These are phyloP conservation scores for Yamadazyma epiphylla DNA, from an alignment of 1,139 yeast species.

Conservation along the genomic window DNA sequence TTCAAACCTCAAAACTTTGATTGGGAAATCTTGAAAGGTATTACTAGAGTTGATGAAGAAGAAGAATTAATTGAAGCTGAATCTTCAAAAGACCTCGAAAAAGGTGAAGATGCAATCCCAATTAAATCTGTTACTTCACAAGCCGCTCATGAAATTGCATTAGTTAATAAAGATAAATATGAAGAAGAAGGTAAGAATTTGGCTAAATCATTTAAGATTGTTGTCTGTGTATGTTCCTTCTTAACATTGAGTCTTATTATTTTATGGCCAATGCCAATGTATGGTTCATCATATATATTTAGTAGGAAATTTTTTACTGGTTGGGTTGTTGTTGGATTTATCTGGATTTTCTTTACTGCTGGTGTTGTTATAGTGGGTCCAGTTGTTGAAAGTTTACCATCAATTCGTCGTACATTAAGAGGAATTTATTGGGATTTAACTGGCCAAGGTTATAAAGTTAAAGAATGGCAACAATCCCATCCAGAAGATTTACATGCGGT, in stretches of 20 bases:
- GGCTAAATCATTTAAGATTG: constrained; percentile 49
- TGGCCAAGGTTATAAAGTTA: constrained; percentile 68
- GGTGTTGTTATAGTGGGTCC: constrained; percentile 60
- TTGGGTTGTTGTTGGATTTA: constrained; percentile 72
- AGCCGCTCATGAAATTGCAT: constrained; percentile 44
- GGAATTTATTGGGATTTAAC: constrained; percentile 82
- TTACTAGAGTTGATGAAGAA: constrained; percentile 60
- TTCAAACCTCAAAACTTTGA: constrained; percentile 73
- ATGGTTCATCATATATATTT: constrained; percentile 69
- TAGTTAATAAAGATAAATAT: constrained; percentile 26
- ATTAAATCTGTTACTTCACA: constrained; percentile 32
- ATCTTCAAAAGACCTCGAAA: constrained; percentile 12
- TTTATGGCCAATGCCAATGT: constrained; percentile 89
- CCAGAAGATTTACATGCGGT: constrained; percentile 72
- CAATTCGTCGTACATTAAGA: constrained; percentile 57
- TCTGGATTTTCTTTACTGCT: constrained; percentile 63
- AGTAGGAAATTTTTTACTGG: constrained; percentile 74
- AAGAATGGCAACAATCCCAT: constrained; percentile 66
- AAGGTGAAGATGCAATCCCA: constrained; percentile 25
- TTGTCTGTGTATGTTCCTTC: constrained; percentile 50
- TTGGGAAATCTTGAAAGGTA: constrained; percentile 56
- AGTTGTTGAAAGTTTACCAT: constrained; percentile 63
- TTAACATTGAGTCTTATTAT: constrained; percentile 60
- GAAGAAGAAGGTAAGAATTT: constrained; percentile 39
- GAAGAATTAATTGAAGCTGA: constrained; percentile 49